Evolutionary conservation across 1,284 basidiomycete species (phyloP).

Genomic region (Mycosarcoma mackinlayi): DNA sequence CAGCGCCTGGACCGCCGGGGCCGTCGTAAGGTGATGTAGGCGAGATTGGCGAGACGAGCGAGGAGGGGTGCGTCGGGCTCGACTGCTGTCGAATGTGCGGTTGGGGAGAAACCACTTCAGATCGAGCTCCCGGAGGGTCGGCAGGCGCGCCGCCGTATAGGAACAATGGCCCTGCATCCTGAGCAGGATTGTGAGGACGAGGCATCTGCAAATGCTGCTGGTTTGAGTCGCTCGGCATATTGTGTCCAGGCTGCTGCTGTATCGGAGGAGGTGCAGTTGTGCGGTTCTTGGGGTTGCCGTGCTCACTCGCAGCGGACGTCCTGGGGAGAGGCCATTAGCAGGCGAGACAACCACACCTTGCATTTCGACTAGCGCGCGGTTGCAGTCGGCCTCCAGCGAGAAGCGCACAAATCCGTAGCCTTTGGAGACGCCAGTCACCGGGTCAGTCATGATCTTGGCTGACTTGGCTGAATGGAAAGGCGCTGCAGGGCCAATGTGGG

Average conservation of each 20-base stretch:
- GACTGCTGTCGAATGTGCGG: slow-evolving; percentile 30
- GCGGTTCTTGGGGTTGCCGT: slow-evolving; percentile 63
- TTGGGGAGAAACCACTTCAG: slow-evolving; percentile 39
- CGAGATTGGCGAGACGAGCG: slow-evolving; percentile 31
- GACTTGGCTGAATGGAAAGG: slow-evolving; percentile 60
- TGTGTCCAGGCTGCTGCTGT: slow-evolving; percentile 6
- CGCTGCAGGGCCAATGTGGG: slow-evolving; percentile 51
- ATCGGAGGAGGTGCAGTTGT: slow-evolving; percentile 10
- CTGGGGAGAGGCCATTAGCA: slow-evolving; percentile 47
- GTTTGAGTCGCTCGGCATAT: slow-evolving; percentile 15
- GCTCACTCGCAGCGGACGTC: slow-evolving; percentile 59
- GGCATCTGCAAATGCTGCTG: slow-evolving; percentile 45
- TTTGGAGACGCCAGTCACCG: slow-evolving; percentile 51
- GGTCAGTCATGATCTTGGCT: slow-evolving; percentile 62
- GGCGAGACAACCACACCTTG: slow-evolving; percentile 55
- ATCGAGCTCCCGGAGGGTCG: slow-evolving; percentile 10
- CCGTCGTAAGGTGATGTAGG: slow-evolving; percentile 34
- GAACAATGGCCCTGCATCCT: slow-evolving; percentile 29
- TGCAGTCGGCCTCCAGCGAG: slow-evolving; percentile 52
- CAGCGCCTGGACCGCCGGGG: slow-evolving; percentile 4
- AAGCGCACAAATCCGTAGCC: slow-evolving; percentile 67
- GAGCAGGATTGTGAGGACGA: slow-evolving; percentile 40
- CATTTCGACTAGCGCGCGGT: slow-evolving; percentile 66
- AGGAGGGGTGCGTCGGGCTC: slow-evolving; percentile 13
- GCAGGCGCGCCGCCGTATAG: slow-evolving; percentile 27